Evolutionary conservation across 2,329 filamentous ascomycete genomes (phyloP), one percentile per base, ranked within the genome.

Genomic region (Penicillium polonicum): DNA sequence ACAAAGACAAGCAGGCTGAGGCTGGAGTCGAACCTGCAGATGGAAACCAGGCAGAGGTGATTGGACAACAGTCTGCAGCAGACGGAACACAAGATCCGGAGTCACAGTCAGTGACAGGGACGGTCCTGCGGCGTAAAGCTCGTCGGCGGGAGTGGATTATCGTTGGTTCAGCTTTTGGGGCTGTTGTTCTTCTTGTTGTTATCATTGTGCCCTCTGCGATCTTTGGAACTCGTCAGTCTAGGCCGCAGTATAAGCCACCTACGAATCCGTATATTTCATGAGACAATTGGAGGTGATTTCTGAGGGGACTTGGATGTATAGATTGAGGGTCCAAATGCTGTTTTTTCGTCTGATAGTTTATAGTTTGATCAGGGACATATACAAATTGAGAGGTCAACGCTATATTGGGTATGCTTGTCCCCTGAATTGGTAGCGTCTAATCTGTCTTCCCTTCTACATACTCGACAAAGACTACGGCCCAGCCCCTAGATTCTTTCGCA

Each of bases 201-300:
- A 53, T 57, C 5, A 57, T 57, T 48, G 55, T 57, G 23, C 55
- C 55, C 27, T 53, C 55, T 19, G 55, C 13, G 5, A 57, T 57
- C 10, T 57, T 48, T 21, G 55, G 55, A 10, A 53, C 35, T 15
- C 49, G 55, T 10, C 27, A 53, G n/a, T 39, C 49, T 15, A 48
- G 31, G 27, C 25, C 49, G 12, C 49, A 57, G 43, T n/a, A 42
- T 41, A 36, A n/a, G 13, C 15, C 23, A 6, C 35, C 36, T 27
- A 10, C 23, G 4, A 27, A 29, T 33, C 33, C 19, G 7, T 38
- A 44, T 42, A 21, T n/a, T 10, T 10, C n/a, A 38, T 52, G 39
- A 56, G 29, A 17, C 23, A 13, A 6, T 42, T 12, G 23, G 13
- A 3, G 25, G 29, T 48, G 5, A 35, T 36, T 19, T 21, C 5